Evolutionary conservation across 345 rosid species (phyloP).

Genomic region (Erysimum cheiranthoides): DNA sequence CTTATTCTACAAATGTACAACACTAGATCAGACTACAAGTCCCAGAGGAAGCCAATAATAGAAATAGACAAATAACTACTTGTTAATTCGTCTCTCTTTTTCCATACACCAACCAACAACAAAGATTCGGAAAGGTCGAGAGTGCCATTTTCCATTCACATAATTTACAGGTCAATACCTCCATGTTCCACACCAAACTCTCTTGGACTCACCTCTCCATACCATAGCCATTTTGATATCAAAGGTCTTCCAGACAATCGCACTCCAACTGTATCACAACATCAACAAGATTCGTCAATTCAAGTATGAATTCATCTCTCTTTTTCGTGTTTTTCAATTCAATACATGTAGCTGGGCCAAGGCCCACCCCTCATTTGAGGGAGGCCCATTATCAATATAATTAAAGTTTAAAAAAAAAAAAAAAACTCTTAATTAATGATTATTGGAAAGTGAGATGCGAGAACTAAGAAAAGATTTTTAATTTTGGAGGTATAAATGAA

Average conservation of each 20-base stretch:
- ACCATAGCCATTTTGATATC: conserved; percentile 28
- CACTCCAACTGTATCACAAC: conserved; percentile 71
- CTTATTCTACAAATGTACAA: background rate
- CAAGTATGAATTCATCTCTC: background rate
- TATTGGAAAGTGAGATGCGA: too few species aligned
- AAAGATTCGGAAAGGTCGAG: conserved; percentile 9
- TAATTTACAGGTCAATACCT: conserved; percentile 23
- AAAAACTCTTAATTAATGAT: too few species aligned
- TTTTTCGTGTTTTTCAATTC: background rate
- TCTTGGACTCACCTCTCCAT: conserved; percentile 45
- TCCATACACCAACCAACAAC: conserved; percentile 5
- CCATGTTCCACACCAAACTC: conserved; percentile 15
- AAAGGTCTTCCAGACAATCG: conserved; percentile 43
- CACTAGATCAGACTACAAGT: background rate
- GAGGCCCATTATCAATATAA: too few species aligned
- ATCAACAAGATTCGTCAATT: conserved; percentile 14
- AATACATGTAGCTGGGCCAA: too few species aligned
- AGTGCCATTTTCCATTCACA: background rate
- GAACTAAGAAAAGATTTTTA: too few species aligned
- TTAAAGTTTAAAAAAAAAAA: too few species aligned
- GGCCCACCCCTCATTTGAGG: too few species aligned
- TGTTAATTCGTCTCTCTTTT: conserved; percentile 17
- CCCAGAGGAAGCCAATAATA: background rate
- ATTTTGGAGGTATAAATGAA: too few species aligned
- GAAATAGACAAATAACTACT: background rate